phyloP scores from a whole-genome alignment of 1,284 basidiomycete genomes.

The Ceratobasidium sp. region DNA sequence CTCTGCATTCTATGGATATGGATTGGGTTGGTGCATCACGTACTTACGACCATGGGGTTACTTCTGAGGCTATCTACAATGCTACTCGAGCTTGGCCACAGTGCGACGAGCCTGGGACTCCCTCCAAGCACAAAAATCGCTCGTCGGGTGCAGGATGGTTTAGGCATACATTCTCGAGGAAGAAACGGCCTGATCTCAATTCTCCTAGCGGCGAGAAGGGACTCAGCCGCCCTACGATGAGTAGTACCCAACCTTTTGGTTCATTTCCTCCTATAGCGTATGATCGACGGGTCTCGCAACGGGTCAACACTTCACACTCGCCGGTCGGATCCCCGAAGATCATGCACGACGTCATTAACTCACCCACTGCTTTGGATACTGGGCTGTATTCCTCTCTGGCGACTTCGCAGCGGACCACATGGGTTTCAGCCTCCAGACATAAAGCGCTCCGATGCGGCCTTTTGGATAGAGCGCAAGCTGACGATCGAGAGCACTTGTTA shows the following conservation, averaged over 20 bases:
- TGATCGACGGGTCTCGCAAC: not conserved
- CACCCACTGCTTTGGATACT: not conserved
- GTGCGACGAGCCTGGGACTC: not conserved
- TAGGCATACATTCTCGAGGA: slow-evolving; percentile 3
- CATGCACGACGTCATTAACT: slow-evolving; percentile 2
- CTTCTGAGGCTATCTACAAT: not conserved
- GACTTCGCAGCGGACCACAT: slow-evolving; percentile 3
- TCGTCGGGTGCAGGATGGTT: slow-evolving; percentile 7
- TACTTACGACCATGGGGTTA: not conserved
- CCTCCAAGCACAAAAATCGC: slow-evolving; percentile 3
- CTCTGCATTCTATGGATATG: not conserved
- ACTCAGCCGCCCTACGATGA: not conserved
- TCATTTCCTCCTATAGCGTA: not conserved
- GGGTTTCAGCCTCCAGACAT: slow-evolving; percentile 22
- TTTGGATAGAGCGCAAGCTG: not conserved
- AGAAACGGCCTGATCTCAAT: not conserved
- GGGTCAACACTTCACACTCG: not conserved
- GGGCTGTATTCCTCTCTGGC: not conserved
- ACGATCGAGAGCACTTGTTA: not conserved
- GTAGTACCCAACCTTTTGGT: not conserved
- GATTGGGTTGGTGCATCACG: slow-evolving; percentile 32
- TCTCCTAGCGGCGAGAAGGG: slow-evolving; percentile 7
- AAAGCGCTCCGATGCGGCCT: slow-evolving; percentile 7
- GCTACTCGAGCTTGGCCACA: not conserved
- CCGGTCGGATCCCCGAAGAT: slow-evolving; percentile 1